phyloP scores from a whole-genome alignment of 345 rosid genomes.

The Pelargonium nanum region DNA sequence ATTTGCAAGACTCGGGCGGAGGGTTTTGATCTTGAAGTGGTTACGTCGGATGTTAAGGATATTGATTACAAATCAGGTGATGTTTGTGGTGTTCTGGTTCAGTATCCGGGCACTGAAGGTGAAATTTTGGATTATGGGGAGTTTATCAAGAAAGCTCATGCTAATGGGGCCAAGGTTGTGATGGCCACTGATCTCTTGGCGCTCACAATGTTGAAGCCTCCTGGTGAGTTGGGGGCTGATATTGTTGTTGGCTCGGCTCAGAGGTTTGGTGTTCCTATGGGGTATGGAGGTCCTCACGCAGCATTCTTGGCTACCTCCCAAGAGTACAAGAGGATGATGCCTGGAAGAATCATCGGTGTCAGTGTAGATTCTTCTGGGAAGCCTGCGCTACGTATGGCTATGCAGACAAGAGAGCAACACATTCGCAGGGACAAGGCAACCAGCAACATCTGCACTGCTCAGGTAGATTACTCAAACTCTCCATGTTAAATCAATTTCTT shows the following conservation, averaged over 20 bases:
- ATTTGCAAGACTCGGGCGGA: constrained; percentile 84
- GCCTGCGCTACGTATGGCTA: constrained; percentile 93
- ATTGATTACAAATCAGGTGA: constrained; percentile 70
- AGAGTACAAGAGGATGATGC: constrained; percentile 99
- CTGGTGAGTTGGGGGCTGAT: constrained; percentile 89
- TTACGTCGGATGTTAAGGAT: constrained; percentile 64
- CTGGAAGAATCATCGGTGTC: constrained; percentile 87
- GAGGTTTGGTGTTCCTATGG: constrained; percentile 98
- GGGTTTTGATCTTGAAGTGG: constrained; percentile 73
- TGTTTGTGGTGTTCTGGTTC: constrained; percentile 93
- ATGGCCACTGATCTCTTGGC: constrained; percentile 94
- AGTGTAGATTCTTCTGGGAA: constrained; percentile 93
- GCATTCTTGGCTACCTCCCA: constrained; percentile 95
- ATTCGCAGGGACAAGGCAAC: constrained; percentile 98
- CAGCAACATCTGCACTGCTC: constrained; percentile 99
- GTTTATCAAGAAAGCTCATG: constrained; percentile 82
- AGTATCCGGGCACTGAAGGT: constrained; percentile 95
- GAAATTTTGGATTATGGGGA: constrained; percentile 82
- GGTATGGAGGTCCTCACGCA: constrained; percentile 98
- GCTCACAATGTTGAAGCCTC: constrained; percentile 87
- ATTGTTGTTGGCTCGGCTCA: constrained; percentile 94
- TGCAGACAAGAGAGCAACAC: constrained; percentile 99
- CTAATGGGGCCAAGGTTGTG: constrained; percentile 90
- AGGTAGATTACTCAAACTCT: constrained; percentile 53
- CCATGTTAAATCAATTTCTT: background rate